Evolutionary conservation across 129 eudicot species (phyloP).

Genomic region (Flaveria sonorensis): DNA sequence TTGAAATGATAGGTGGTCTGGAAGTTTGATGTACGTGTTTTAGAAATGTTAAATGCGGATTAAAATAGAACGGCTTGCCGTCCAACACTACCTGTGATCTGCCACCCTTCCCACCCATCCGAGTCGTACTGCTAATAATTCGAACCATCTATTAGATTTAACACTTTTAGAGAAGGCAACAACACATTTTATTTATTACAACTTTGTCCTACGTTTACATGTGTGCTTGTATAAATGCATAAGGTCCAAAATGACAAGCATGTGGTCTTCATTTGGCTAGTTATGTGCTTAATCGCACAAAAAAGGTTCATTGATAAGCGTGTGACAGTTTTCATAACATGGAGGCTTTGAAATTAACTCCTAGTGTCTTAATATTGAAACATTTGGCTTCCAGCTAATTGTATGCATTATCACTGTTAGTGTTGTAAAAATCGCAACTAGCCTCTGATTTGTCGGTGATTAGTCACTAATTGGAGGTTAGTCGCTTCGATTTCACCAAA

Average conservation of each 20-base stretch:
- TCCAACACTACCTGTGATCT: too few species aligned
- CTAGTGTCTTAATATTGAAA: background rate
- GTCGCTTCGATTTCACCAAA: too few species aligned
- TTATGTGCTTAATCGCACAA: background rate
- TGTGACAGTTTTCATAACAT: background rate
- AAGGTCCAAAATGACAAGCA: background rate
- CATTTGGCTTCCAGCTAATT: background rate
- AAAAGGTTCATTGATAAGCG: background rate
- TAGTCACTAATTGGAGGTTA: too few species aligned
- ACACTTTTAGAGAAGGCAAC: background rate
- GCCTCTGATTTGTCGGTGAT: too few species aligned
- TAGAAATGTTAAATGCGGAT: background rate
- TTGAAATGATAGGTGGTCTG: background rate
- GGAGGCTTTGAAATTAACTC: background rate
- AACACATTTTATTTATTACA: background rate
- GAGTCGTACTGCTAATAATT: background rate
- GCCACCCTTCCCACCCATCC: too few species aligned
- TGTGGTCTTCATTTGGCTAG: background rate
- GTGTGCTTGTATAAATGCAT: background rate
- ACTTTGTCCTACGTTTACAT: background rate
- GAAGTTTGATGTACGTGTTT: background rate
- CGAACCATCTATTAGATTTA: background rate
- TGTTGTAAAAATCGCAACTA: too few species aligned
- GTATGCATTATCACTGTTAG: background rate
- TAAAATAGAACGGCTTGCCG: background rate